phyloP scores from a whole-genome alignment of 768 basidiomycete genomes.

The Calvatia gigantea region DNA sequence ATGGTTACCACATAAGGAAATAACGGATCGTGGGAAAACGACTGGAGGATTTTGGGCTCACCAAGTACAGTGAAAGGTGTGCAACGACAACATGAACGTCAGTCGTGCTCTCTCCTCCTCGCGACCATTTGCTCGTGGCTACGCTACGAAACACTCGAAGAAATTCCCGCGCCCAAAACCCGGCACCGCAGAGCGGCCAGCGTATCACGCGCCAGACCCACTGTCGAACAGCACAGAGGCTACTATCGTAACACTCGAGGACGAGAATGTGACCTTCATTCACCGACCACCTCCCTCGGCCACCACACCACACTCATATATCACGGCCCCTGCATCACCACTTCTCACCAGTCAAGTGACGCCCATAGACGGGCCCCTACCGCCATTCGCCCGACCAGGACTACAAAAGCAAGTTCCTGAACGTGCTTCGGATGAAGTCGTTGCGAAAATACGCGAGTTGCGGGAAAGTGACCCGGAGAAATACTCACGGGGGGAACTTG shows the following conservation, averaged over 20 bases:
- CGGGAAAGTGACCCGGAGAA: slow-evolving; percentile 51
- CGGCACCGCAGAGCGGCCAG: slow-evolving; percentile 50
- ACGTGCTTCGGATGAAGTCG: slow-evolving; percentile 47
- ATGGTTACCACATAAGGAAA: background rate
- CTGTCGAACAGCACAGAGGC: slow-evolving; percentile 50
- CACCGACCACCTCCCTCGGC: slow-evolving; percentile 82
- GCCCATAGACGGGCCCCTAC: slow-evolving; percentile 29
- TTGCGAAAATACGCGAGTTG: slow-evolving; percentile 56
- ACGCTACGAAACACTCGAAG: slow-evolving; percentile 31
- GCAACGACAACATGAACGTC: slow-evolving; percentile 7
- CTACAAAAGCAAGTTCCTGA: slow-evolving; percentile 25
- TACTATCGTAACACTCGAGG: slow-evolving; percentile 43
- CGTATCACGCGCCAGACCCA: slow-evolving; percentile 58
- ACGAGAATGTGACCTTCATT: slow-evolving; percentile 69
- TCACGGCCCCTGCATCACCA: slow-evolving; percentile 67
- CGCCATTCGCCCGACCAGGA: slow-evolving; percentile 45
- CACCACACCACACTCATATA: slow-evolving; percentile 69
- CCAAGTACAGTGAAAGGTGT: background rate
- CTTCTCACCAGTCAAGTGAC: slow-evolving; percentile 46
- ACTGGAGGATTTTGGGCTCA: slow-evolving; percentile 6
- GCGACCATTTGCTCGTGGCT: slow-evolving; percentile 30
- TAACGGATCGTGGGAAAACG: slow-evolving; percentile 8
- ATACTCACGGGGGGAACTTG: slow-evolving; percentile 66
- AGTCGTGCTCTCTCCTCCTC: slow-evolving; percentile 22
- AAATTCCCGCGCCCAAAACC: slow-evolving; percentile 46